A percentile compares a stretch with the other conserved stretches of the same genome.
These are phyloP conservation scores for Teratosphaeria nubilosa DNA, from an alignment of 2,329 filamentous ascomycete species.

Conservation along the genomic window DNA sequence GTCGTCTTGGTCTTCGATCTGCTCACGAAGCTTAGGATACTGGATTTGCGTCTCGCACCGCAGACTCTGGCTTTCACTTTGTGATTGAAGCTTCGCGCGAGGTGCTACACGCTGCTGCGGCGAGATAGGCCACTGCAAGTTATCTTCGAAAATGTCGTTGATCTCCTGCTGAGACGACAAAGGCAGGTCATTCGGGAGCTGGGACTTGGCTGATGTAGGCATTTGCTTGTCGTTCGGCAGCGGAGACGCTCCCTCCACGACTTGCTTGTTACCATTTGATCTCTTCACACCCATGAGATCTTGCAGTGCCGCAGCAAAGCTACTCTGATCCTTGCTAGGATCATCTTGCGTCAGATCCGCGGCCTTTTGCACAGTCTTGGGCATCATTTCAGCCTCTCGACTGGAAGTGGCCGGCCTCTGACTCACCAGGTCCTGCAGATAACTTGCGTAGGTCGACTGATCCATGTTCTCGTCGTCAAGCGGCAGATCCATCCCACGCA, in stretches of 20 bases:
- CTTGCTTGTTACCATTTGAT: neutral
- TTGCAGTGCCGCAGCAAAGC: neutral
- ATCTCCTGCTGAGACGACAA: slow-evolving; percentile 6
- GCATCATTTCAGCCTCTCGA: neutral
- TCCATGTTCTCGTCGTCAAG: slow-evolving; percentile 22
- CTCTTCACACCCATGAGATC: neutral
- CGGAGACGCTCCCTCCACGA: neutral
- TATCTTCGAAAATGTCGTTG: slow-evolving; percentile 4
- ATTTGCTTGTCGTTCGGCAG: neutral
- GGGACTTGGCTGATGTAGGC: neutral
- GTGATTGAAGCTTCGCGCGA: neutral
- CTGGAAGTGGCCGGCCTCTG: neutral
- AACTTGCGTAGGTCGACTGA: slow-evolving; percentile 16
- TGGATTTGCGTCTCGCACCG: slow-evolving; percentile 3
- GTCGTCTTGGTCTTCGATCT: neutral
- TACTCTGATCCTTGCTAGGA: neutral
- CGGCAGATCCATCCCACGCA: slow-evolving; percentile 19
- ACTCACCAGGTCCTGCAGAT: slow-evolving; percentile 11
- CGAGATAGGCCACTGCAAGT: slow-evolving; percentile 7
- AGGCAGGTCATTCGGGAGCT: neutral
- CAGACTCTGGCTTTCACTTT: neutral
- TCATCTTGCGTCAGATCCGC: neutral
- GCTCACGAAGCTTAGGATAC: neutral
- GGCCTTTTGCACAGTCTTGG: neutral
- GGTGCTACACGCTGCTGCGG: neutral